Conservation (phyloP, 805 yeast genomes). For the Ogataea polymorpha region DNA sequence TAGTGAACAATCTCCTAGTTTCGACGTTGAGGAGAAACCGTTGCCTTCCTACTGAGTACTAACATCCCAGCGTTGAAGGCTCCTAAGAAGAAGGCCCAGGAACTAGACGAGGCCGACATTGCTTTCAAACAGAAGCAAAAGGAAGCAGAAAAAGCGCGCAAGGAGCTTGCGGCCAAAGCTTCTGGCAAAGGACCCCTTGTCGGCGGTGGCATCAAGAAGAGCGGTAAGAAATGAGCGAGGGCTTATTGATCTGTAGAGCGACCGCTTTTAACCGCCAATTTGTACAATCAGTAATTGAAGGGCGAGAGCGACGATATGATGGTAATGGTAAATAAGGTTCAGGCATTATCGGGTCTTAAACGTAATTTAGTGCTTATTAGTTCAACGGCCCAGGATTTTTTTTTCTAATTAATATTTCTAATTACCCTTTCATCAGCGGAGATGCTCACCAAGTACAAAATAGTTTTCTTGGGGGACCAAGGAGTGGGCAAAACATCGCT, state of each 20-base stretch:
- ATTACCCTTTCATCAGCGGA: constrained; percentile 7
- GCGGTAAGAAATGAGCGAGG: constrained; percentile 49
- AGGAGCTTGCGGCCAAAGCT: constrained; percentile 85
- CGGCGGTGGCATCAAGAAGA: constrained; percentile 96
- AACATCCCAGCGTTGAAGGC: constrained; percentile 53
- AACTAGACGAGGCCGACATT: constrained; percentile 78
- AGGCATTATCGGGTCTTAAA: neutral
- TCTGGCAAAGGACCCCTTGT: constrained; percentile 86
- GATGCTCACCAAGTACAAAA: constrained; percentile 68
- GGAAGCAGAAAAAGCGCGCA: constrained; percentile 91
- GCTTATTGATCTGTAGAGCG: neutral
- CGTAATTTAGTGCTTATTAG: too few species aligned
- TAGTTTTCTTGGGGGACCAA: constrained; percentile 96
- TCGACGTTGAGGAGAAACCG: constrained; percentile 24
- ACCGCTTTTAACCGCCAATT: neutral
- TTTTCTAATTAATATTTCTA: neutral
- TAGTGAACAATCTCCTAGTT: constrained; percentile 28
- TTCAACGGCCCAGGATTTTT: neutral
- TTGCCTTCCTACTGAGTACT: constrained; percentile 26
- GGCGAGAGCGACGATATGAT: neutral
- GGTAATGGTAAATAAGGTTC: neutral
- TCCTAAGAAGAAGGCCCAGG: constrained; percentile 77
- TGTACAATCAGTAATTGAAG: neutral
- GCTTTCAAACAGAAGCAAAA: constrained; percentile 93
- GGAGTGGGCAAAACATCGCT: constrained; percentile 96